Evolutionary conservation across 2,329 filamentous ascomycete species (phyloP), one percentile per base, ranked within the genome.

Genomic region (Penicillium hesseltinei): DNA sequence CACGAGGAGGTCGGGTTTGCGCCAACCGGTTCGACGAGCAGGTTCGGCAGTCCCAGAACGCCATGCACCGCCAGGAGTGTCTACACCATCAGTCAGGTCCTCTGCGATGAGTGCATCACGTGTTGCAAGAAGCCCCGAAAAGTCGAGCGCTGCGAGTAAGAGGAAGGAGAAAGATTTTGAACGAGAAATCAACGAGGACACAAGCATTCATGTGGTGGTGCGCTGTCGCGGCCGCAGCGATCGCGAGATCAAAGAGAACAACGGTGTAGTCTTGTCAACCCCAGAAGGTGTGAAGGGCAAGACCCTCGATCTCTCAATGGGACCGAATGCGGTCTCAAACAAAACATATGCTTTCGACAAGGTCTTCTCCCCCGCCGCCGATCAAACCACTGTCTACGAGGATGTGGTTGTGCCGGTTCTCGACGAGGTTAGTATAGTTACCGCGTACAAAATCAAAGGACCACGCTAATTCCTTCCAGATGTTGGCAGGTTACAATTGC

Each of bases 261-360:
- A 92, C 72, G 90, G 91, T 39, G 92, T 97, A 2, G 92, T 97
- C 1, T 86, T 99, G 10, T 87, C 84, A 25, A 93, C 92, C 11
- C 54, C 54, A 4, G 90, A 94, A 66, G 92, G 91, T n/a, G 87
- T 91, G 60, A 93, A 90, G 75, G 92, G 92, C 44, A 91, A 89
- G 69, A 84, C 82, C 39, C 86, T 99, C 27, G 89, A 95, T 64
- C 77, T 99, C 47, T 92, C 88, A 4, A 96, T 97, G 91, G 94
- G 93, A 1, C 88, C 92, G 0, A 96, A 88, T 74, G 90, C 94
- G 35, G 78, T 97, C 56, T 95, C 88, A 80, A 96, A 99, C 78
- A 97, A 97, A 78, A 90, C 91, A 0, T 99, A 99, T 73, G 88
- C 89, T 63, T 99, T 99, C 72, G 94, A 99, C 76, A 94, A 93